These are phyloP conservation scores for Leccinum truebloodii DNA, from an alignment of 768 basidiomycete genomes.

Conservation along the genomic window DNA sequence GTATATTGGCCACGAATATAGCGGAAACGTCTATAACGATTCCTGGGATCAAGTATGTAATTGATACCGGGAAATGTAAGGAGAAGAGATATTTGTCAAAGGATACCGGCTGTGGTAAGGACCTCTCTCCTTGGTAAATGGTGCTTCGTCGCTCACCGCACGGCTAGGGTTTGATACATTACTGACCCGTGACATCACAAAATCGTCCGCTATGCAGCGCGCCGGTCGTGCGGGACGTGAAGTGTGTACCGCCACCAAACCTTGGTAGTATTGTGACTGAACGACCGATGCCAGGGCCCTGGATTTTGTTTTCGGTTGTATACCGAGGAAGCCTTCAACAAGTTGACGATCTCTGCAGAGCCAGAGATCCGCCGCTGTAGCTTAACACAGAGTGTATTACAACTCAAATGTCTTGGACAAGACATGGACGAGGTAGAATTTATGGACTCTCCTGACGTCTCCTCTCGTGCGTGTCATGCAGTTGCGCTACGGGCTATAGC, in stretches of 20 bases:
- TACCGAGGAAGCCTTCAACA: conserved; percentile 75
- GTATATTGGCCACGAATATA: conserved; percentile 96
- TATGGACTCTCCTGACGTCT: conserved; percentile 82
- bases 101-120: conserved; percentile 64
- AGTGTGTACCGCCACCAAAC: conserved; percentile 36
- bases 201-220: conserved; percentile 91
- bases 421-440: conserved; percentile 81
- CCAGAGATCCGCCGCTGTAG: conserved; percentile 93
- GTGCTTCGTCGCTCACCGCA: conserved; percentile 1
- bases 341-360: conserved; percentile 64
- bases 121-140: neutral
- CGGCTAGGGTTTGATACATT: conserved; percentile 83
- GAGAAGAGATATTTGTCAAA: conserved; percentile 85
- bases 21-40: conserved; percentile 99
- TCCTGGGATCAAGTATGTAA: conserved; percentile 92
- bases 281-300: conserved; percentile 48
- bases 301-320: conserved; percentile 93
- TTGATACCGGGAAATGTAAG: conserved; percentile 95
- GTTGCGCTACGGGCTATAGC: too few species aligned
- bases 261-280: neutral
- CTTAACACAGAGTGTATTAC: conserved; percentile 79
- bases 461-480: conserved; percentile 58
- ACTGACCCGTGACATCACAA: conserved; percentile 77
- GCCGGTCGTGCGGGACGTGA: conserved; percentile 96
- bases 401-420: conserved; percentile 82